phyloP scores from a whole-genome alignment of 2,329 filamentous ascomycete genomes.

The Rhinocladiella similis region DNA sequence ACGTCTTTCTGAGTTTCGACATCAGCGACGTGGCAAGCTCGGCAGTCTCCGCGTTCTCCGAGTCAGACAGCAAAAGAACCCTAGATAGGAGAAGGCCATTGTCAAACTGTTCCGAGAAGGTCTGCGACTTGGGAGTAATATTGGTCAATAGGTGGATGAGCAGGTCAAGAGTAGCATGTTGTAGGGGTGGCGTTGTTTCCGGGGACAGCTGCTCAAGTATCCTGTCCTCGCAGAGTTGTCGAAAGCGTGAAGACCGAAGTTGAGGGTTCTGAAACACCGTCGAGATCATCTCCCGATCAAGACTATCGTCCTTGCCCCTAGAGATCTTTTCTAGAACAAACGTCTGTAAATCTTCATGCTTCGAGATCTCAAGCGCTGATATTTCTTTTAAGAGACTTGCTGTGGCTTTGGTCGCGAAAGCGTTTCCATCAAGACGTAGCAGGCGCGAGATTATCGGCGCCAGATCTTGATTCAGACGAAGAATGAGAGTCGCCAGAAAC shows the following conservation, averaged over 20 bases:
- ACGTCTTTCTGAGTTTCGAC: conserved; percentile 12
- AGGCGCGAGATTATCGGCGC: conserved; percentile 38
- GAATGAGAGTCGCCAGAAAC: conserved; percentile 66
- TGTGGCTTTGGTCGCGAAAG: conserved; percentile 5
- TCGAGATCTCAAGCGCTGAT: conserved; percentile 10
- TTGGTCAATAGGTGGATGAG: conserved; percentile 4
- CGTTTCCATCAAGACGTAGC: conserved; percentile 34
- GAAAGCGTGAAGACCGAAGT: conserved; percentile 38
- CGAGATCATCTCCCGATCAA: conserved; percentile 24
- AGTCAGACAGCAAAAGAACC: conserved; percentile 26
- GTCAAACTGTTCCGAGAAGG: neutral
- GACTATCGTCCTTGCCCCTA: conserved; percentile 33
- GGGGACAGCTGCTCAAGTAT: conserved; percentile 20
- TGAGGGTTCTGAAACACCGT: conserved; percentile 38
- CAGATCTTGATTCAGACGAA: conserved; percentile 41
- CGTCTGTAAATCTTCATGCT: conserved; percentile 5
- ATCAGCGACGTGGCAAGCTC: conserved; percentile 19
- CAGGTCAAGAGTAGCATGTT: conserved; percentile 12
- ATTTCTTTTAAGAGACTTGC: conserved; percentile 8
- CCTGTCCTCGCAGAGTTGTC: conserved; percentile 27
- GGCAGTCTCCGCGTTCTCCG: conserved; percentile 8
- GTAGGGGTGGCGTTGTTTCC: conserved; percentile 17
- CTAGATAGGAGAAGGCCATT: conserved; percentile 13
- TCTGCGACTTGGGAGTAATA: neutral
- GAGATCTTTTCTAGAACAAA: conserved; percentile 41